phyloP scores from a whole-genome alignment of 768 basidiomycete genomes.

The Mycena vitilis region DNA sequence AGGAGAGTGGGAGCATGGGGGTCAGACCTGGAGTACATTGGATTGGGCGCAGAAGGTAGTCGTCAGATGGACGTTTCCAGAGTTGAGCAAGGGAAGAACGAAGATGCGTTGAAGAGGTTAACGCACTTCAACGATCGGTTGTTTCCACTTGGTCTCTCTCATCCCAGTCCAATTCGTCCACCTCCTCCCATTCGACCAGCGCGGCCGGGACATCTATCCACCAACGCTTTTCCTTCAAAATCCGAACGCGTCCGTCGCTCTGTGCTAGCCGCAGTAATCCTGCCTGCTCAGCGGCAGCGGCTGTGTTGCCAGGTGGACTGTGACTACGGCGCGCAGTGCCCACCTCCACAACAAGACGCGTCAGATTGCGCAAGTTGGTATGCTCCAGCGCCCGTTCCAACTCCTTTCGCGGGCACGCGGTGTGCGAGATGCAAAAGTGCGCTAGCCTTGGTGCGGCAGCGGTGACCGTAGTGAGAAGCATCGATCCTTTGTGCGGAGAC shows the following conservation, averaged over 20 bases:
- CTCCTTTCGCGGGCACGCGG: constrained; percentile 17
- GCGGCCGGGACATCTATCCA: constrained; percentile 35
- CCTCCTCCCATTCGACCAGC: constrained; percentile 30
- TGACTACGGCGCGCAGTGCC: constrained; percentile 19
- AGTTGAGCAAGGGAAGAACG: constrained; percentile 20
- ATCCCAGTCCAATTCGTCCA: constrained; percentile 30
- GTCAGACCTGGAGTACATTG: constrained; percentile 9
- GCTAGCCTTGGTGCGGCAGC: constrained; percentile 25
- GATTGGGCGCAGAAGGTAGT: constrained; percentile 27
- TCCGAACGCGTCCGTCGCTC: constrained; percentile 29
- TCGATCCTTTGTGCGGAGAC: constrained; percentile 22
- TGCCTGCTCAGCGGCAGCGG: constrained; percentile 13
- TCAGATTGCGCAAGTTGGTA: constrained; percentile 26
- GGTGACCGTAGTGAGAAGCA: constrained; percentile 26
- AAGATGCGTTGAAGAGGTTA: constrained; percentile 11
- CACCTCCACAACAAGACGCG: constrained; percentile 30
- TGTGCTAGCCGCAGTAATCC: constrained; percentile 24
- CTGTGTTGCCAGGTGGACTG: constrained; percentile 22
- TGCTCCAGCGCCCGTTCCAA: constrained; percentile 31
- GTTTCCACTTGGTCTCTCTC: constrained; percentile 17
- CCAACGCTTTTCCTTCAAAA: constrained; percentile 29
- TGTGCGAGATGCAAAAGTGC: constrained; percentile 24
- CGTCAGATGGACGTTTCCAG: constrained; percentile 32
- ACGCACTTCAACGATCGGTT: constrained; percentile 1
- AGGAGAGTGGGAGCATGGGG: not conserved